Evolutionary conservation across 805 yeast genomes (phyloP), one percentile per base, ranked within the genome.

Genomic region (Yamadazyma insecticola): DNA sequence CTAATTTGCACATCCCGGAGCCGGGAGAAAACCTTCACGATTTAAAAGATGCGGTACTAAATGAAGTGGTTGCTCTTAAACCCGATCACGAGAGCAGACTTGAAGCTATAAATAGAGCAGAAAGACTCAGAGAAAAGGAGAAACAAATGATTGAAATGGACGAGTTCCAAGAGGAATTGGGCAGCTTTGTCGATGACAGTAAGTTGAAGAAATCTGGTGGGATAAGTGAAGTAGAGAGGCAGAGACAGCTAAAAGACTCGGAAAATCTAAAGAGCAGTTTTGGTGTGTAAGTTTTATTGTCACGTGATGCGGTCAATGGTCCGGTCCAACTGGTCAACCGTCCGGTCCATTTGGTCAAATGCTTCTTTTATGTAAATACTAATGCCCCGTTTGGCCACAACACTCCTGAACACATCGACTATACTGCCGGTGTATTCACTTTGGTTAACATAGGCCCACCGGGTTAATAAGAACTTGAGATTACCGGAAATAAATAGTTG

Each of bases 51-150:
- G 95, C 95, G 2, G 73, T 92, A 16, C 56, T 92, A 44, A 64
- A 70, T 8, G 96, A 89, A 44, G 96, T 92, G 2, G 74, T 70
- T 13, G 81, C 86, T 0, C 57, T 92, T 30, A 72, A 67, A 32
- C 97, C 97, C 1, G 78, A 92, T 48, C 96, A 88, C 51, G 86
- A 85, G 24, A 65, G 76, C 23, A 70, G 99, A 30, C 66, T 87
- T 1, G 95, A 84, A 43, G 99, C 99, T 0, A 83, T 92, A 21
- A 82, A 77, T 45, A 79, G 76, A 37, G 96, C 97, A 1, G 97
- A 90, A 47, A 78, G 78, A 48, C 50, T 87, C 16, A 70, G 97
- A 48, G 77, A 77, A 45, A 76, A 71, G 42, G 95, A 86, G 49
- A 71, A 73, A 35, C 79, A 72, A 36, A 58, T 78, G 40, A 59